phyloP scores from a whole-genome alignment of 768 basidiomycete species.

The Exidia glandulosa region DNA sequence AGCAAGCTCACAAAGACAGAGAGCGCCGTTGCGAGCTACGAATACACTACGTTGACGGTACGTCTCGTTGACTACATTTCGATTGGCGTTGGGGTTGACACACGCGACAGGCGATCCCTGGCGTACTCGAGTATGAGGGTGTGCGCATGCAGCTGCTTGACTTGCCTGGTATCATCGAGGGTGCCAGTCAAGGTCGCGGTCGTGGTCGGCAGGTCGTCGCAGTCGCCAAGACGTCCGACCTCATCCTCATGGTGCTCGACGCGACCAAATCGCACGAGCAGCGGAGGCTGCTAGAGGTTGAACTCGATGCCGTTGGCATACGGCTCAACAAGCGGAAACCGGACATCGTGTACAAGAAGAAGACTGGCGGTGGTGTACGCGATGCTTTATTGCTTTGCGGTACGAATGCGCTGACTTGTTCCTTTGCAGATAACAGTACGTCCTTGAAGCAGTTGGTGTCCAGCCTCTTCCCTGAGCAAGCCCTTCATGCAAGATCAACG shows the following conservation, averaged over 20 bases:
- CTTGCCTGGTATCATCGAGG: constrained; percentile 92
- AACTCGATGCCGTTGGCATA: constrained; percentile 95
- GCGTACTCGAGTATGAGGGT: constrained; percentile 93
- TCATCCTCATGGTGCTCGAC: constrained; percentile 88
- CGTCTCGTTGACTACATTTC: constrained; percentile 12
- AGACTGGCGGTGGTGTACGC: constrained; percentile 82
- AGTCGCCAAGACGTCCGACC: constrained; percentile 85
- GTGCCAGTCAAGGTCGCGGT: constrained; percentile 82
- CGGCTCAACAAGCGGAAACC: constrained; percentile 83
- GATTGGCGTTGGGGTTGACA: not conserved
- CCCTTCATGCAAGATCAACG: constrained; percentile 55
- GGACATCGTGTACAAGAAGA: constrained; percentile 91
- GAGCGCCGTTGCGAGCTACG: constrained; percentile 74
- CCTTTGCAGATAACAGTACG: constrained; percentile 56
- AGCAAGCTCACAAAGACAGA: constrained; percentile 82
- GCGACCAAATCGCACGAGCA: constrained; percentile 92
- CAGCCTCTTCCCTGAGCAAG: not conserved
- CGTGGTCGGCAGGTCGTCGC: constrained; percentile 95
- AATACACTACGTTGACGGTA: constrained; percentile 88
- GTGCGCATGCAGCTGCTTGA: constrained; percentile 89
- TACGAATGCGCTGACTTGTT: constrained; percentile 4
- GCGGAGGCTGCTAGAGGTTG: constrained; percentile 73
- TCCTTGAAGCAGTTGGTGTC: not conserved
- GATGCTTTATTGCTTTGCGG: constrained; percentile 1
- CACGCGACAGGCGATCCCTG: constrained; percentile 71